A percentile compares a stretch with the other conserved stretches of the same genome.
Conservation (phyloP, 2,329 filamentous ascomycete genomes). For the Fusarium algeriense region DNA sequence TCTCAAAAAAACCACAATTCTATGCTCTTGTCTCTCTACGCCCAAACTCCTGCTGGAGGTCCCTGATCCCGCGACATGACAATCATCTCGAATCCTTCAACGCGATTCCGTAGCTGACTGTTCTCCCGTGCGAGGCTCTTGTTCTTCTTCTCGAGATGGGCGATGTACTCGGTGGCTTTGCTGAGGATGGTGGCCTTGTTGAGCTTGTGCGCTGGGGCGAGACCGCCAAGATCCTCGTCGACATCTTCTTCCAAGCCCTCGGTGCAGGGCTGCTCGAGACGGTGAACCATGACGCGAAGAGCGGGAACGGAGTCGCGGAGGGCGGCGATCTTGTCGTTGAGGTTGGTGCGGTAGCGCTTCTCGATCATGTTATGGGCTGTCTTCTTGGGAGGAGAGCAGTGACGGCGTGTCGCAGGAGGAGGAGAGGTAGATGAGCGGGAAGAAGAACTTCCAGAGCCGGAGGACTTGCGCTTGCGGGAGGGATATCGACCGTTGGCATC, state of each 20-base stretch:
- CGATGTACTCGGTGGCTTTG: slow-evolving; percentile 56
- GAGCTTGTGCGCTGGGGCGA: slow-evolving; percentile 87
- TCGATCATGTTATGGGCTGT: slow-evolving; percentile 97
- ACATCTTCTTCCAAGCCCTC: slow-evolving; percentile 70
- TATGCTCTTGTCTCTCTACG: slow-evolving; percentile 18
- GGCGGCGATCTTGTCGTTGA: slow-evolving; percentile 95
- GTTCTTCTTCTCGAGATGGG: slow-evolving; percentile 54
- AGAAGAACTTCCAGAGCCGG: slow-evolving; percentile 46
- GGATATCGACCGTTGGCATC: slow-evolving; percentile 42
- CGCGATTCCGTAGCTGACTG: slow-evolving; percentile 49
- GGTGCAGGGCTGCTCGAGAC: slow-evolving; percentile 71
- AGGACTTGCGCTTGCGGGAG: slow-evolving; percentile 52
- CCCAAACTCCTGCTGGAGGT: slow-evolving; percentile 45
- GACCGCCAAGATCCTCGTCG: slow-evolving; percentile 78
- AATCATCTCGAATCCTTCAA: slow-evolving; percentile 49
- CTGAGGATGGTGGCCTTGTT: slow-evolving; percentile 85
- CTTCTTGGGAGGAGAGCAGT: slow-evolving; percentile 72
- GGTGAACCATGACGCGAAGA: slow-evolving; percentile 75
- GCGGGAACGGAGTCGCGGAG: slow-evolving; percentile 90
- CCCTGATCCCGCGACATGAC: slow-evolving; percentile 46
- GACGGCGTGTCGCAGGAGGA: slow-evolving; percentile 47
- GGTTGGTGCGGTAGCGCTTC: slow-evolving; percentile 92
- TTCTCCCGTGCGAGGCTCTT: slow-evolving; percentile 50
- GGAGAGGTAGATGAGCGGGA: slow-evolving; percentile 58
- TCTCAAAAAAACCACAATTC: slow-evolving; percentile 13